These are phyloP conservation scores for Globisporangium radiosum DNA, from an alignment of 352 stramenopile species.

Conservation along the genomic window DNA sequence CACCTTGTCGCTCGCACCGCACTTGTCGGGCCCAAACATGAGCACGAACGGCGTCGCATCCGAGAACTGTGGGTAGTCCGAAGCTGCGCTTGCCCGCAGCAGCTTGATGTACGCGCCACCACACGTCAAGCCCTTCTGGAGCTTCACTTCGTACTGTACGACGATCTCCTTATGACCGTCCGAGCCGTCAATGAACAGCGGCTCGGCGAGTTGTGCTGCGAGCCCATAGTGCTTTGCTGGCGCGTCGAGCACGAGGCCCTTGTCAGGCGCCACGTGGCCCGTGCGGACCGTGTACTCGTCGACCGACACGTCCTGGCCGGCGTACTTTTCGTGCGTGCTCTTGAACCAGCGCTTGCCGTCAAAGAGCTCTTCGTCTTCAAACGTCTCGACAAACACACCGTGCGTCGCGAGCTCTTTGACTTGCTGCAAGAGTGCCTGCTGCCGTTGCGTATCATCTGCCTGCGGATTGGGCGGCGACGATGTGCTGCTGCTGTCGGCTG, in stretches of 20 bases:
- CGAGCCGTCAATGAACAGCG: conserved; percentile 62
- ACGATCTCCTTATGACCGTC: conserved; percentile 78
- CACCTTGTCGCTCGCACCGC: conserved; percentile 90
- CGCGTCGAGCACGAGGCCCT: conserved; percentile 61
- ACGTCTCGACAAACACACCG: conserved; percentile 73
- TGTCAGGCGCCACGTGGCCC: conserved; percentile 50
- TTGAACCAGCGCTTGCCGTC: conserved; percentile 77
- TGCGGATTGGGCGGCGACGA: not conserved
- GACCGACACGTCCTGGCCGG: conserved; percentile 55
- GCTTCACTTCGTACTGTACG: conserved; percentile 94
- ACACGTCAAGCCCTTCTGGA: conserved; percentile 87
- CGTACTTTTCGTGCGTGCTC: conserved; percentile 79
- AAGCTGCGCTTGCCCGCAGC: conserved; percentile 48
- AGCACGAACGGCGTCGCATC: conserved; percentile 89
- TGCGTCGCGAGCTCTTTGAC: conserved; percentile 46
- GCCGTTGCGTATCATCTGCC: conserved; percentile 14
- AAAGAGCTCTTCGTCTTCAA: conserved; percentile 50
- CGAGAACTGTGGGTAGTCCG: conserved; percentile 61
- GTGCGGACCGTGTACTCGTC: conserved; percentile 57
- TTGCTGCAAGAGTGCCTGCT: conserved; percentile 30
- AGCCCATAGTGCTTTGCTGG: conserved; percentile 78
- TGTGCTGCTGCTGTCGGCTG: not conserved
- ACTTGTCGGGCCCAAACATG: conserved; percentile 96
- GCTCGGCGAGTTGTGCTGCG: conserved; percentile 60
- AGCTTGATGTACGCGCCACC: conserved; percentile 94